Conservation (phyloP, 2,329 filamentous ascomycete species). For the Phaeoacremonium minimum region DNA sequence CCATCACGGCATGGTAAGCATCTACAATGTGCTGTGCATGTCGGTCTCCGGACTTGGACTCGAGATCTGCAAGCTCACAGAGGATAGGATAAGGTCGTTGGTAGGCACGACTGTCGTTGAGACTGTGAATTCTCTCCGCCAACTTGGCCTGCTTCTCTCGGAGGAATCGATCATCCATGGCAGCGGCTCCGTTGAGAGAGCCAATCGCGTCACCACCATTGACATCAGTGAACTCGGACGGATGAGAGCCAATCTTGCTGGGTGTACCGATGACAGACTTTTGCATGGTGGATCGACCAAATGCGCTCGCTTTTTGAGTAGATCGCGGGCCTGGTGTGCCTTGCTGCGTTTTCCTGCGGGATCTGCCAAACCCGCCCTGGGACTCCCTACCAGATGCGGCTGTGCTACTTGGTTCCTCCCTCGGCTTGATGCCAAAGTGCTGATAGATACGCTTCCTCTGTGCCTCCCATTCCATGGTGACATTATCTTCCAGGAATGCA, state of each 20-base stretch:
- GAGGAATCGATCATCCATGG: conserved; percentile 69
- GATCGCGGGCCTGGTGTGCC: conserved; percentile 17
- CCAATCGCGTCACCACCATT: conserved; percentile 49
- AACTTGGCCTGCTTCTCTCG: conserved; percentile 83
- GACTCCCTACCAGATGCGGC: conserved; percentile 37
- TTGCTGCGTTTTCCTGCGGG: conserved; percentile 42
- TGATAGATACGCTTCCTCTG: conserved; percentile 92
- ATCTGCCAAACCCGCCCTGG: conserved; percentile 57
- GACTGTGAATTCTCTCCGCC: conserved; percentile 70
- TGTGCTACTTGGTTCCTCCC: conserved; percentile 36
- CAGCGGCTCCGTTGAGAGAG: conserved; percentile 38
- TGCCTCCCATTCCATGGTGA: conserved; percentile 92
- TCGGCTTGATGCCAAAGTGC: conserved; percentile 82
- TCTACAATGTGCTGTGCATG: conserved; percentile 73
- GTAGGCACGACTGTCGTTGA: conserved; percentile 69
- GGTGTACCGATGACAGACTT: conserved; percentile 85
- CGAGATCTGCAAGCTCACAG: conserved; percentile 70
- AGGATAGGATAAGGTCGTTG: conserved; percentile 63
- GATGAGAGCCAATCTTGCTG: conserved; percentile 61
- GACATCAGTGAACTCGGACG: conserved; percentile 64
- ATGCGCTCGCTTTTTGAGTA: conserved; percentile 48
- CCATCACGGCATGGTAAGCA: conserved; percentile 76
- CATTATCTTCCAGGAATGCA: conserved; percentile 86
- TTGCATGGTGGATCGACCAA: conserved; percentile 63
- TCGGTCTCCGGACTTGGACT: conserved; percentile 64